A percentile compares a stretch with the other conserved stretches of the same genome.
Evolutionary conservation across 1,139 yeast species (phyloP).

Genomic region (Eremothecium gossypii): DNA sequence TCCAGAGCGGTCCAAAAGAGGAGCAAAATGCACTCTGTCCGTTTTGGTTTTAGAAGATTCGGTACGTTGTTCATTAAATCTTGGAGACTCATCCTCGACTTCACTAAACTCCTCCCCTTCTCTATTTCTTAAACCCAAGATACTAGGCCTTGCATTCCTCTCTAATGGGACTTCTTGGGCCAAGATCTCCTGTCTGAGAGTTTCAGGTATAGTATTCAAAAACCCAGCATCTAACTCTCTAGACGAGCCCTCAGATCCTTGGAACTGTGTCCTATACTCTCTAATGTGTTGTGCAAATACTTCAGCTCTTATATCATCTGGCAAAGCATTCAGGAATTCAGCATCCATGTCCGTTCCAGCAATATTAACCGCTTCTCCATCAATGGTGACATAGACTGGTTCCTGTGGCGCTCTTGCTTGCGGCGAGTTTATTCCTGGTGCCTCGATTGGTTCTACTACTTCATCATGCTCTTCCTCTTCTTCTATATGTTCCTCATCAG

Average conservation of each 20-base stretch:
- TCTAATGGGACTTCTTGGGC: constrained; percentile 55
- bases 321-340: constrained; percentile 80
- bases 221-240: constrained; percentile 78
- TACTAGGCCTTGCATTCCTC: constrained; percentile 20
- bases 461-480: constrained; percentile 18
- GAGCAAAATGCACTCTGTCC: constrained; percentile 44
- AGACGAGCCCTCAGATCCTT: constrained; percentile 37
- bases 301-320: constrained; percentile 89
- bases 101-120: constrained; percentile 19
- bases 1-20: constrained; percentile 69
- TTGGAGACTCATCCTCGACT: constrained; percentile 11
- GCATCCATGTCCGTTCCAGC: constrained; percentile 90
- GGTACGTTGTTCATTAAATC: constrained; percentile 5
- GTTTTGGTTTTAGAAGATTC: constrained; percentile 26
- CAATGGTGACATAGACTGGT: constrained; percentile 66
- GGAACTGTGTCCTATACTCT: constrained; percentile 45
- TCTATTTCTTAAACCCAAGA: constrained; percentile 17
- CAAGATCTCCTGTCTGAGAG: constrained; percentile 61
- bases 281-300: constrained; percentile 81
- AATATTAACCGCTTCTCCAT: constrained; percentile 74
- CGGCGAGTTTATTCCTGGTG: constrained; percentile 8
- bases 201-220: constrained; percentile 71
- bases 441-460: constrained; percentile 9
- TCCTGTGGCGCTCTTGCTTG: constrained; percentile 19
- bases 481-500: constrained; percentile 13